Evolutionary conservation across 768 basidiomycete species (phyloP).

Genomic region (Auricularia heimuer): DNA sequence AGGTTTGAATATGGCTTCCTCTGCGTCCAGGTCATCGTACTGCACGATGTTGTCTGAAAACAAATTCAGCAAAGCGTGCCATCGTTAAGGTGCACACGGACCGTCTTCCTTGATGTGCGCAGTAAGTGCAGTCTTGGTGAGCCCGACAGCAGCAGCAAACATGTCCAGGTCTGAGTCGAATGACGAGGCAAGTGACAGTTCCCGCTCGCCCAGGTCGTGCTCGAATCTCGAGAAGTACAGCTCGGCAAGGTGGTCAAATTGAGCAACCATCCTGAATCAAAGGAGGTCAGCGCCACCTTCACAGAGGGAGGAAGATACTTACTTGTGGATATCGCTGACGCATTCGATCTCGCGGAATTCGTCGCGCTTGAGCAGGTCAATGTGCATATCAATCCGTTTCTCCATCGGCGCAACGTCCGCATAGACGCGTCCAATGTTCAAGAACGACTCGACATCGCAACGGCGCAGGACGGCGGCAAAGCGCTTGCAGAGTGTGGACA

Average conservation of each 20-base stretch:
- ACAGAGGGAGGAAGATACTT: conserved; percentile 17
- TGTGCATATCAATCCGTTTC: conserved; percentile 84
- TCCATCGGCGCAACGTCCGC: conserved; percentile 83
- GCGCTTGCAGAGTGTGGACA: conserved; percentile 79
- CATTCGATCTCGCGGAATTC: conserved; percentile 94
- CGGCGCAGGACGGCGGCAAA: conserved; percentile 76
- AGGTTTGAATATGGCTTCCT: conserved; percentile 70
- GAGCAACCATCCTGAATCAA: conserved; percentile 68
- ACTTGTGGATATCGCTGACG: conserved; percentile 84
- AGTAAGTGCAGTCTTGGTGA: conserved; percentile 80
- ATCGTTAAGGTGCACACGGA: conserved; percentile 18
- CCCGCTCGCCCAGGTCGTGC: conserved; percentile 83
- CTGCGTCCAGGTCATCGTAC: conserved; percentile 62
- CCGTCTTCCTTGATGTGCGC: conserved; percentile 69
- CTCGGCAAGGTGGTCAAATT: conserved; percentile 87
- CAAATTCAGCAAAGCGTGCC: neutral
- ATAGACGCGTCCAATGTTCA: conserved; percentile 73
- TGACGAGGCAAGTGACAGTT: conserved; percentile 69
- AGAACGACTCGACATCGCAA: conserved; percentile 77
- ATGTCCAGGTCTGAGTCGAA: conserved; percentile 91
- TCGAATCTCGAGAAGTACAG: conserved; percentile 76
- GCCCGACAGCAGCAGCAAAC: conserved; percentile 83
- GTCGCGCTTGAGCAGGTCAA: conserved; percentile 72
- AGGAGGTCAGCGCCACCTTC: neutral
- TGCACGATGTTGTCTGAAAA: conserved; percentile 60